Percentiles rank a stretch among this genome's conserved stretches.
These are phyloP conservation scores for Kwoniella heveanensis DNA, from an alignment of 768 basidiomycete genomes.

Conservation along the genomic window DNA sequence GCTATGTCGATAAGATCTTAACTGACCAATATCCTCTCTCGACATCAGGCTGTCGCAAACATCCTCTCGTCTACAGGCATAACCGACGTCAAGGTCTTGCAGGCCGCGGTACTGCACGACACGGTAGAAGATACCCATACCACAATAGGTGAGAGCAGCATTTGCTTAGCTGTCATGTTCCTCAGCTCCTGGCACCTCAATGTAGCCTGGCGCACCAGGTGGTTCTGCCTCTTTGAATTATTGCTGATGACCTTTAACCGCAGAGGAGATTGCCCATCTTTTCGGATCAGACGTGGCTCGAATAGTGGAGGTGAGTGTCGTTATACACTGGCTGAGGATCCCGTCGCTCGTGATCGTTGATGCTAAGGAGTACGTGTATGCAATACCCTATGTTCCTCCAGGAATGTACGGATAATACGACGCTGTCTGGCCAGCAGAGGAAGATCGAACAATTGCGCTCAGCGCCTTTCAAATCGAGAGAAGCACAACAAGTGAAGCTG, in stretches of 20 bases:
- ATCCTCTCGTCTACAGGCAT: constrained; percentile 51
- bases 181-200: background rate
- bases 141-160: constrained; percentile 35
- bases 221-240: background rate
- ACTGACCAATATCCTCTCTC: too few species aligned
- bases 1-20: too few species aligned
- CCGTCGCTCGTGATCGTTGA: too few species aligned
- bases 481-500: constrained; percentile 54
- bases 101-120: constrained; percentile 56
- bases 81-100: constrained; percentile 48
- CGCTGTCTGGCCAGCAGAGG: constrained; percentile 35
- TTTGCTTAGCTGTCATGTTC: too few species aligned
- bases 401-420: constrained; percentile 53
- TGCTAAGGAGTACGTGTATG: too few species aligned
- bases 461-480: constrained; percentile 45
- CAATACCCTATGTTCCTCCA: too few species aligned
- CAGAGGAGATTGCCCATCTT: constrained; percentile 47
- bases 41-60: constrained; percentile 47
- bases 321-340: too few species aligned
- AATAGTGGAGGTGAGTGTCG: constrained; percentile 52
- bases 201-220: too few species aligned
- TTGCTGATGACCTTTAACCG: background rate
- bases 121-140: constrained; percentile 57
- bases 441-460: constrained; percentile 49
- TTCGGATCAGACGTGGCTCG: constrained; percentile 53